Evolutionary conservation across 2,329 filamentous ascomycete genomes (phyloP), one percentile per base, ranked within the genome.

Genomic region (Periconia macrospinosa): DNA sequence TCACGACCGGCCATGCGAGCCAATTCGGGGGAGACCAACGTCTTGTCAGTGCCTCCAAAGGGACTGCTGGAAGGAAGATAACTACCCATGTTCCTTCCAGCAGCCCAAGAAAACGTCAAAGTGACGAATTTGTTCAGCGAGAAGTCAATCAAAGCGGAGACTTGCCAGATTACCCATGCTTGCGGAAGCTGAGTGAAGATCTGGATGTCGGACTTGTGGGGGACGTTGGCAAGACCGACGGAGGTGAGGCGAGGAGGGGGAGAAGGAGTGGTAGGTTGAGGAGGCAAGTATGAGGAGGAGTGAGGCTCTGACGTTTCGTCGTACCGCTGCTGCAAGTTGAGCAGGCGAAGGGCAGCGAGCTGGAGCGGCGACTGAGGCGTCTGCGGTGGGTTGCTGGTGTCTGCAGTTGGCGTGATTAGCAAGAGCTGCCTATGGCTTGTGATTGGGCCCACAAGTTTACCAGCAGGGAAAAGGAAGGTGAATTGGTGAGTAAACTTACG

Each of bases 21-120:
- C 3, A 57, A 27, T 30, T 68, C 65, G 37, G 66, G 67, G 11
- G 67, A 68, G 60, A 68, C 68, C 7, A 63, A 52, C 10, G 68
- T 68, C 6, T 60, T 61, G 18, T 71, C 63, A 13, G 67, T 70
- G 42, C 62, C 61, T 20, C 55, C 58, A 30, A 61, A 68, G 20
- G 67, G 67, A 44, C 63, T 67, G 5, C 62, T 63, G n/a, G n/a
- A n/a, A n/a, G n/a, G n/a, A n/a, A n/a, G n/a, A n/a, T n/a, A n/a
- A n/a, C n/a, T n/a, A n/a, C n/a, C n/a, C 49, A 52, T 43, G 35
- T 54, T 58, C 27, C 55, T 56, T n/a, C n/a, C n/a, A n/a, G n/a
- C n/a, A n/a, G n/a, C n/a, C n/a, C 37, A 54, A 50, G 35, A 40
- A n/a, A n/a, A n/a, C n/a, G n/a, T n/a, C n/a, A n/a, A n/a, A 54